phyloP scores from a whole-genome alignment of 1,284 basidiomycete species.

The Neotropicomus parvogracilis region DNA sequence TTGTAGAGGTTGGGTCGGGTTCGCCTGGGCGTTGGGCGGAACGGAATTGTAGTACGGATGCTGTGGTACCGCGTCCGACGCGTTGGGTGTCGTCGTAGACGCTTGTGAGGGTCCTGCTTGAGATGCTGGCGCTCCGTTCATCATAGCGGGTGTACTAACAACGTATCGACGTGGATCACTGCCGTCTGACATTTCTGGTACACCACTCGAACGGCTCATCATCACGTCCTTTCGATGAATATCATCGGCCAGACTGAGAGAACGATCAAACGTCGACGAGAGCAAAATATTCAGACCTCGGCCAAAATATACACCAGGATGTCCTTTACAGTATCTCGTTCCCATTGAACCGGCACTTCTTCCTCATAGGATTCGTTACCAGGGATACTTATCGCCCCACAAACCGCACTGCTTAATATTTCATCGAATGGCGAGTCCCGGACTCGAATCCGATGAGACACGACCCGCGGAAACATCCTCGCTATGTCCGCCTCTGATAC shows the following conservation, averaged over 20 bases:
- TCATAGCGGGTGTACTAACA: conserved; percentile 14
- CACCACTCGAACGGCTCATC: too few relatives aligned
- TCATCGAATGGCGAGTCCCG: conserved; percentile 66
- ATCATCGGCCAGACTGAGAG: too few relatives aligned
- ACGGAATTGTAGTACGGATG: conserved; percentile 10
- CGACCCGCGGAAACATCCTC: conserved; percentile 61
- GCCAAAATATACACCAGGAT: conserved; percentile 53
- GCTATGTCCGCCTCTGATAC: conserved; percentile 70
- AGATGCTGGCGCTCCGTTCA: conserved; percentile 18
- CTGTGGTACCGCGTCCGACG: conserved; percentile 15
- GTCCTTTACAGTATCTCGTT: conserved; percentile 53
- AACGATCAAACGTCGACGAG: not conserved
- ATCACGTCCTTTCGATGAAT: too few relatives aligned
- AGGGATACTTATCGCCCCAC: conserved; percentile 39
- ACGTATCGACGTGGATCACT: too few relatives aligned
- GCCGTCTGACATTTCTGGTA: too few relatives aligned
- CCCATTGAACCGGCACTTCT: conserved; percentile 23
- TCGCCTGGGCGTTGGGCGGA: conserved; percentile 12
- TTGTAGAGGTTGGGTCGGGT: conserved; percentile 20
- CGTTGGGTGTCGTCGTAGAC: conserved; percentile 7
- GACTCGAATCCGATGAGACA: conserved; percentile 67
- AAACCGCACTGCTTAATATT: conserved; percentile 57
- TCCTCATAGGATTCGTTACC: conserved; percentile 24
- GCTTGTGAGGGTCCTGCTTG: conserved; percentile 24
- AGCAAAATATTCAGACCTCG: conserved; percentile 41